Evolutionary conservation across 306 rosid species (phyloP), one percentile per base, ranked within the genome.

Genomic region (Malus sieversii): DNA sequence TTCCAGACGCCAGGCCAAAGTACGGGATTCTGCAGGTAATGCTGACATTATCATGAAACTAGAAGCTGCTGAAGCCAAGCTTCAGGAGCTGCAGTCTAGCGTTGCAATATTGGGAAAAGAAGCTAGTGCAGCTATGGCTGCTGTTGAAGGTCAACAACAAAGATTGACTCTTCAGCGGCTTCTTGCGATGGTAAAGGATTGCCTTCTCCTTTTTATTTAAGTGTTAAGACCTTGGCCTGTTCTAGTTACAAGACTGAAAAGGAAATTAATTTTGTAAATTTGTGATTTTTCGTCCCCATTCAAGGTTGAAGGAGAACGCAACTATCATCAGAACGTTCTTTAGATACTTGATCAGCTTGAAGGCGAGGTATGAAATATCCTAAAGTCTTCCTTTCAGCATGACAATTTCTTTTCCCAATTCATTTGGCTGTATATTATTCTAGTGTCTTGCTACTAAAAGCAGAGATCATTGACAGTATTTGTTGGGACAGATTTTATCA

Each of bases 131-230:
- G 96, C 97, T 68, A 86, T 92, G 97, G 82, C 96, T 48, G 93
- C 97, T 79, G 97, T 92, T 52, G 97, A 92, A 88, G 91, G 89
- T 45, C 97, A 92, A 79, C 97, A 92, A 61, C 96, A 92, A 84
- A 85, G 96, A 80, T 80, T 90, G 79, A 92, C 97, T 53, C 97
- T 92, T 70, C 97, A 90, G 83, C 91, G 96, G 53, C 90, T 92
- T 82, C 86, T 92, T 81, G 89, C 93, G 52, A 90, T 88, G 97
- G 97, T 92, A 92, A 76, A 66, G 45, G 57, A 38, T 45, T 60
- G 7, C 33, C 40, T 30, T 30, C 76, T 79, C 55, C 35, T 52
- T 70, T 66, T 53, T 60, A 13, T 18, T 59, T 5, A 65, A 23
- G 42, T 20, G 22, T 46, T 8, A 15, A 52, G 52, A 2, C 57